A percentile compares a stretch with the other conserved stretches of the same genome.
Conservation (phyloP, 352 stramenopile species). For the Phytophthora capsici region DNA sequence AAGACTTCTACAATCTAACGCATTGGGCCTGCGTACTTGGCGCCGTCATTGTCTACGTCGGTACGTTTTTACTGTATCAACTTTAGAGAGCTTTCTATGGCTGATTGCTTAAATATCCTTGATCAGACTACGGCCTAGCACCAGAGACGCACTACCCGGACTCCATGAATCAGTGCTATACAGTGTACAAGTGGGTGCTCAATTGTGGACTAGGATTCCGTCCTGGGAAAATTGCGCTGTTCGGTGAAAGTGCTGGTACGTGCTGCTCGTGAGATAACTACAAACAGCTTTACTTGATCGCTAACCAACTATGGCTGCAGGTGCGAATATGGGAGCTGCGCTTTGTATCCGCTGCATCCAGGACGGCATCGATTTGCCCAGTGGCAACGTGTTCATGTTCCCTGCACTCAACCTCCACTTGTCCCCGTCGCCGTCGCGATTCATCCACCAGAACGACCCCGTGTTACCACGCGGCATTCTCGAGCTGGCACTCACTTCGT, state of each 20-base stretch:
- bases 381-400: slow-evolving; percentile 90
- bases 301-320: slow-evolving; percentile 28
- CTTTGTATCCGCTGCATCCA: slow-evolving; percentile 87
- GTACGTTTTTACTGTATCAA: slow-evolving; percentile 41
- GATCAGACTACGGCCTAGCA: slow-evolving; percentile 79
- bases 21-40: slow-evolving; percentile 72
- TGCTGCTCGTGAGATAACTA: neutral
- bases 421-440: slow-evolving; percentile 86
- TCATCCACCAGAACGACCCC: slow-evolving; percentile 89
- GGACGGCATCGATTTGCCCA: slow-evolving; percentile 69
- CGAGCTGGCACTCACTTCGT: slow-evolving; percentile 83
- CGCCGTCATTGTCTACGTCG: slow-evolving; percentile 89
- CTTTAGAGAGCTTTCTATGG: neutral
- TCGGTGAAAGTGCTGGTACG: slow-evolving; percentile 86
- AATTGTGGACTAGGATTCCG: slow-evolving; percentile 74
- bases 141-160: slow-evolving; percentile 86
- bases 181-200: slow-evolving; percentile 89
- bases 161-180: slow-evolving; percentile 79
- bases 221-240: slow-evolving; percentile 72
- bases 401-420: slow-evolving; percentile 90
- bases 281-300: too few species aligned
- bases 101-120: slow-evolving; percentile 3
- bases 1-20: slow-evolving; percentile 82
- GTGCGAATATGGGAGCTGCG: slow-evolving; percentile 87
- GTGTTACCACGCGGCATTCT: slow-evolving; percentile 84